These are phyloP conservation scores for Sungouiella thailandica DNA, from an alignment of 805 yeast species.

Conservation along the genomic window DNA sequence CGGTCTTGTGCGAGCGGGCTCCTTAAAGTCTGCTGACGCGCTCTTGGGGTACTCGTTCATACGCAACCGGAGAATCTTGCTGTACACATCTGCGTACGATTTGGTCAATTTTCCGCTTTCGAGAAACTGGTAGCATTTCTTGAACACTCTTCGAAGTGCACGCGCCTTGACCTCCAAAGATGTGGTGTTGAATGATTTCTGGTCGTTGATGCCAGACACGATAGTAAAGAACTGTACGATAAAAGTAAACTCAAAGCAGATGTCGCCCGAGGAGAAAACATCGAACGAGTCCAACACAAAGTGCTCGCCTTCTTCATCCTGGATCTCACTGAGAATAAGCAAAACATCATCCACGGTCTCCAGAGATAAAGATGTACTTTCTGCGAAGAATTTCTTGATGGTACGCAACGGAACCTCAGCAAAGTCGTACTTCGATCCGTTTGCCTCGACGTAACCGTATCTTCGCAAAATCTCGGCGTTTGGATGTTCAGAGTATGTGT, in stretches of 20 bases:
- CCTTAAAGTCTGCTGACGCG: constrained; percentile 18
- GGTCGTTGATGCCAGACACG: constrained; percentile 20
- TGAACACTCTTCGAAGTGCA: constrained; percentile 45
- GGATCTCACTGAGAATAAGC: constrained; percentile 22
- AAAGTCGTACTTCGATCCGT: constrained; percentile 71
- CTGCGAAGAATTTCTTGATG: constrained; percentile 35
- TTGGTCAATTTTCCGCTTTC: constrained; percentile 48
- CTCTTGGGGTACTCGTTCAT: constrained; percentile 45
- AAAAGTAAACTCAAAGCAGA: constrained; percentile 53
- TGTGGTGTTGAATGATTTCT: constrained; percentile 20
- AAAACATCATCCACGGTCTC: constrained; percentile 34
- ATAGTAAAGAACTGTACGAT: constrained; percentile 49
- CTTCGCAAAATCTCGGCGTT: constrained; percentile 86
- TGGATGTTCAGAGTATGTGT: constrained; percentile 87
- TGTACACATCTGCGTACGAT: constrained; percentile 24
- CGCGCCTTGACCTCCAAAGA: constrained; percentile 16
- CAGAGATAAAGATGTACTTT: constrained; percentile 14
- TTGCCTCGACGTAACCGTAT: constrained; percentile 82
- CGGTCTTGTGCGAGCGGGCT: constrained; percentile 12
- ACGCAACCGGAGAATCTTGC: constrained; percentile 29
- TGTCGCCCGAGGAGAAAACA: constrained; percentile 51
- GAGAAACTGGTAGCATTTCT: constrained; percentile 58
- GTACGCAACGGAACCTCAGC: constrained; percentile 60
- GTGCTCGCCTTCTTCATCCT: constrained; percentile 39
- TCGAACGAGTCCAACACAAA: constrained; percentile 55